Percentiles rank a stretch among this genome's conserved stretches.
phyloP scores from a whole-genome alignment of 208 protist genomes.

The Leptomonas pyrrhocoris region DNA sequence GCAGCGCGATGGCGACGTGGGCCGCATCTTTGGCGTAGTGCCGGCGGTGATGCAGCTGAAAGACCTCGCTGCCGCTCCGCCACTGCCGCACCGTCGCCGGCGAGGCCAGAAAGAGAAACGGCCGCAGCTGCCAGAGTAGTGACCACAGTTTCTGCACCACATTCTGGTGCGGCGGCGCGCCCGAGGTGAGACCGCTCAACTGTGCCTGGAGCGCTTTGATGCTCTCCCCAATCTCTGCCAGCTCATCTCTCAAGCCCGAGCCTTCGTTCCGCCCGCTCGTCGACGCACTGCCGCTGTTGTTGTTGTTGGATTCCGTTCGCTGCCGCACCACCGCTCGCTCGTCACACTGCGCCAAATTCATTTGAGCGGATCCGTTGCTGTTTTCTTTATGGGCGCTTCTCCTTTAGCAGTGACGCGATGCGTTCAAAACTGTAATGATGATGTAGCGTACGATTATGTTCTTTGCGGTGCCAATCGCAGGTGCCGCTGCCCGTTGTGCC shows the following conservation, averaged over 20 bases:
- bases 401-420: too few relatives aligned
- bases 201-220: conserved; percentile 29
- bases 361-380: not conserved
- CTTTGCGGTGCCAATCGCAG: too few relatives aligned
- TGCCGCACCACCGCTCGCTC: conserved; percentile 14
- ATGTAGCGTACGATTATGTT: too few relatives aligned
- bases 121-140: conserved; percentile 57
- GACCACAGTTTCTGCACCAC: conserved; percentile 45
- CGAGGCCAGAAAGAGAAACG: conserved; percentile 50
- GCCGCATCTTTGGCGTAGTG: conserved; percentile 36
- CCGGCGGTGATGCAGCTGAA: conserved; percentile 27
- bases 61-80: conserved; percentile 16
- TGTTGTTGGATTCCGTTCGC: conserved; percentile 14
- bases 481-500: too few relatives aligned
- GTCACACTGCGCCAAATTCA: conserved; percentile 3
- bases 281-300: not conserved
- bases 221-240: conserved; percentile 27
- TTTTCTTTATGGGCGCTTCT: too few relatives aligned
- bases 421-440: too few relatives aligned
- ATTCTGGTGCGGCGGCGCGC: not conserved
- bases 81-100: conserved; percentile 20
- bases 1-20: conserved; percentile 48
- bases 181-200: conserved; percentile 15
- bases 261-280: not conserved
- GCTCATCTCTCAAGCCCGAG: conserved; percentile 16